Evolutionary conservation across 2,329 filamentous ascomycete species (phyloP).

Genomic region (Alternaria incomplexa): DNA sequence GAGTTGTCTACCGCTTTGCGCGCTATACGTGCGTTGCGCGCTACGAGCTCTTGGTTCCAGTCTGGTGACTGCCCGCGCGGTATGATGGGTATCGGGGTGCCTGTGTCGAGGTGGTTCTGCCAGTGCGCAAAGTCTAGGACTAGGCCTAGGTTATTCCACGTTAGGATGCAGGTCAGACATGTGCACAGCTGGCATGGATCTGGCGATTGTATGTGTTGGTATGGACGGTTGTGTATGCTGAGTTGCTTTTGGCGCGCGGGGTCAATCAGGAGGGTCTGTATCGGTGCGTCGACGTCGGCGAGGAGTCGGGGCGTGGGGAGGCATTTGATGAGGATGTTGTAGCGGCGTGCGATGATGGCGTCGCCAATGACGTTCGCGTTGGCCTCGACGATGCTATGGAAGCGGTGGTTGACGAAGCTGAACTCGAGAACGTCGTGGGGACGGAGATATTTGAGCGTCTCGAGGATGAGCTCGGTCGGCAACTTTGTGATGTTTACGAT

Average conservation of each 20-base stretch:
- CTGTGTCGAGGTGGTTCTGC: slow-evolving; percentile 59
- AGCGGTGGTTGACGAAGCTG: slow-evolving; percentile 51
- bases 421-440: slow-evolving; percentile 61
- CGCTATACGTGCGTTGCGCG: slow-evolving; percentile 54
- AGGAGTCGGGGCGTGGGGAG: slow-evolving; percentile 59
- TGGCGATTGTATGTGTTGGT: slow-evolving; percentile 59
- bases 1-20: slow-evolving; percentile 55
- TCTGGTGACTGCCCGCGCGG: slow-evolving; percentile 54
- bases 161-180: slow-evolving; percentile 62
- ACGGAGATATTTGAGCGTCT: slow-evolving; percentile 54
- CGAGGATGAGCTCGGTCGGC: slow-evolving; percentile 60
- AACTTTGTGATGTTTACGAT: slow-evolving; percentile 53
- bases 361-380: slow-evolving; percentile 55
- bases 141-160: slow-evolving; percentile 63
- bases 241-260: slow-evolving; percentile 53
- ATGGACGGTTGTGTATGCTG: slow-evolving; percentile 57
- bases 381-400: slow-evolving; percentile 53
- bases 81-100: slow-evolving; percentile 61
- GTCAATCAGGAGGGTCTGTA: slow-evolving; percentile 49
- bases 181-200: slow-evolving; percentile 60
- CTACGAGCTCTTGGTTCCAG: slow-evolving; percentile 60
- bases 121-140: slow-evolving; percentile 64
- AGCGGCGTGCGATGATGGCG: slow-evolving; percentile 56
- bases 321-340: slow-evolving; percentile 58
- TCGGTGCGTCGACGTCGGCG: slow-evolving; percentile 45